phyloP scores from a whole-genome alignment of 257 asterid genomes.

The Leptodermis oblonga region DNA sequence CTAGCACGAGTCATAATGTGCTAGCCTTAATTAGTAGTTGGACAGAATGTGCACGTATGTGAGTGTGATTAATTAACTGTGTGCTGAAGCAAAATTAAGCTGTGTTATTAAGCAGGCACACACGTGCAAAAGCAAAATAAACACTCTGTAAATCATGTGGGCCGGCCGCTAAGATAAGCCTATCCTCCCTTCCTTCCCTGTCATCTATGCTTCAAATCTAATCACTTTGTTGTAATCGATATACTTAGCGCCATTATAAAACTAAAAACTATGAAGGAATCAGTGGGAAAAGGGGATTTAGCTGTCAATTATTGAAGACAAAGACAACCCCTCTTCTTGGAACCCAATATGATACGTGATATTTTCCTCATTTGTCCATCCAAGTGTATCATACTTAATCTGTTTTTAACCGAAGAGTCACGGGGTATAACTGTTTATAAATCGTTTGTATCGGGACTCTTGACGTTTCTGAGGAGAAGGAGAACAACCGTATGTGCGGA shows the following conservation, averaged over 20 bases:
- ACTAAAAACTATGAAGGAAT: not conserved
- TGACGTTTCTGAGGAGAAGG: too few species aligned
- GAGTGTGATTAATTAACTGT: not conserved
- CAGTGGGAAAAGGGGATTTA: not conserved
- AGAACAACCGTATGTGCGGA: too few species aligned
- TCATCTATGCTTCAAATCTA: constrained; percentile 2
- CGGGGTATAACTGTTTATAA: too few species aligned
- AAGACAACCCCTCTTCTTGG: not conserved
- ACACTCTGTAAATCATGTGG: constrained; percentile 28
- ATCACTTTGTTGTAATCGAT: not conserved
- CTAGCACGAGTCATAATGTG: too few species aligned
- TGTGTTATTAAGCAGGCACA: constrained; percentile 7
- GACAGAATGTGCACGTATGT: not conserved
- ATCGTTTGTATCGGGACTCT: too few species aligned
- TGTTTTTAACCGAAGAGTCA: too few species aligned
- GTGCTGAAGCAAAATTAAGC: not conserved
- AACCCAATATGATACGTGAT: not conserved
- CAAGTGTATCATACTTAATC: too few species aligned
- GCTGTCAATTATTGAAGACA: not conserved
- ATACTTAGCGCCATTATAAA: not conserved
- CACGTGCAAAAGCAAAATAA: constrained; percentile 19
- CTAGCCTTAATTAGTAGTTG: too few species aligned
- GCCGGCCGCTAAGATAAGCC: not conserved
- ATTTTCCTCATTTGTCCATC: too few species aligned
- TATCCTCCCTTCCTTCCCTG: too few species aligned